Evolutionary conservation across 768 basidiomycete genomes (phyloP), one percentile per base, ranked within the genome.

Genomic region (Gelatoporia subvermispora): DNA sequence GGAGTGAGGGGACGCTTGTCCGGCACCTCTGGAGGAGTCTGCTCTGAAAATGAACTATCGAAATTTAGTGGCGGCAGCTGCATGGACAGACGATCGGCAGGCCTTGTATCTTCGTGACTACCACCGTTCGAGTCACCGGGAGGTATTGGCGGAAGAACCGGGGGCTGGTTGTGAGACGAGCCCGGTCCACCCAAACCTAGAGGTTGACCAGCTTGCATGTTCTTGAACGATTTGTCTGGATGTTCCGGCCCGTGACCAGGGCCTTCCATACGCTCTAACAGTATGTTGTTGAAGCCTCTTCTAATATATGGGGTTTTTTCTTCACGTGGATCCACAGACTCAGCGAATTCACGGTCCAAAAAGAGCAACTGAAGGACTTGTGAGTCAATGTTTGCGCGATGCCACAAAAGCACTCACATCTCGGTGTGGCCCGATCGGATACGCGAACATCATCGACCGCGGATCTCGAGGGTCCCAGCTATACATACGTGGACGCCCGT

Each of bases 391-490:
- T 41, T 20, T n/a, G n/a, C n/a, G n/a, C n/a, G n/a, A n/a, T n/a
- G n/a, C n/a, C n/a, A n/a, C n/a, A n/a, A n/a, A n/a, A n/a, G n/a
- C 35, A 72, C 88, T 55, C 62, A 95, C 93, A 62, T 93, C 87
- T 66, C 82, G 85, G 50, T 79, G 70, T 3, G 85, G 80, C 1
- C 92, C 93, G 41, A 90, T 82, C 7, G 95, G 94, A 64, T 97
- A 96, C 0, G 84, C 92, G 65, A 94, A 98, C 84, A 97, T 93
- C 66, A 95, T 76, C 9, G 89, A 91, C 8, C 65, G 62, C 0
- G 82, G 78, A 63, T 95, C 84, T 13, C 86, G 78, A 45, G 89
- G 89, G 59, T 98, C 89, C 91, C 92, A 97, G 22, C 81, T 85
- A 71, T 94, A 96, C 20, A 74, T 68, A 20, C 80, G 77, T 4